Base-by-base conservation (phyloP, 495 filamentous ascomycete genomes). In the Parathielavia hyrcaniae region DNA sequence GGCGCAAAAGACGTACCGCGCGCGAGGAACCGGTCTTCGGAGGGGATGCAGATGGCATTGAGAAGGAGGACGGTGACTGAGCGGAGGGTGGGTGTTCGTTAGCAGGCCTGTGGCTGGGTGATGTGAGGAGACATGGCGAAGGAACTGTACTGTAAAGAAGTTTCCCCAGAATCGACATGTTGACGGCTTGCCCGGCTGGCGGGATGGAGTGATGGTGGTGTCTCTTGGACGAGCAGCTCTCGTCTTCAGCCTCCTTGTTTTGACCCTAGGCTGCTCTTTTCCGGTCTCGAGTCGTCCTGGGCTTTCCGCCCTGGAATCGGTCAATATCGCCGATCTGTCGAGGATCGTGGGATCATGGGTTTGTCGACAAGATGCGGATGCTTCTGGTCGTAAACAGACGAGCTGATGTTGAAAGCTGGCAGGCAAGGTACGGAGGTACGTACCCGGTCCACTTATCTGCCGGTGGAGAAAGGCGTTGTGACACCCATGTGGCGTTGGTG, bases 21-120 rank as follows among this genome's bases (percentile, higher is more conserved):
- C 50, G 95, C 93, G 50, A 98, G 86, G 72, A 98, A 98, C 34
- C 95, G 85, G 76, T 98, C 93, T 82, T 98, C 92, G 65, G 91
- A 96, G 50, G 97, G 86, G 73, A 98, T 85, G 51, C 91, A 89
- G 69, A 97, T 89, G 41, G 89, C 89, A 75, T 98, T 98, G 68
- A 91, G 83, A 69, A 97, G 81, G 67, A 98, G 87, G 69, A 95
- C 67, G 57, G 82, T 79, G 51, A 89, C 90, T 93, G 66, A 5
- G 26, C 1, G 10, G 32, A 23, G 13, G 40, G 11, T 5, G 38
- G 7, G 22, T 6, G 9, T 10, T 40, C 0, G 52, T 56, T 7
- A 39, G 45, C 14, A 16, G 43, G 7, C 5, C n/a, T 3, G 26
- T 38, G 38, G 17, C n/a, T 19, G 9, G 13, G 13, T 11, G 43